Conservation (phyloP, 306 rosid genomes). For the Glycine soja region DNA sequence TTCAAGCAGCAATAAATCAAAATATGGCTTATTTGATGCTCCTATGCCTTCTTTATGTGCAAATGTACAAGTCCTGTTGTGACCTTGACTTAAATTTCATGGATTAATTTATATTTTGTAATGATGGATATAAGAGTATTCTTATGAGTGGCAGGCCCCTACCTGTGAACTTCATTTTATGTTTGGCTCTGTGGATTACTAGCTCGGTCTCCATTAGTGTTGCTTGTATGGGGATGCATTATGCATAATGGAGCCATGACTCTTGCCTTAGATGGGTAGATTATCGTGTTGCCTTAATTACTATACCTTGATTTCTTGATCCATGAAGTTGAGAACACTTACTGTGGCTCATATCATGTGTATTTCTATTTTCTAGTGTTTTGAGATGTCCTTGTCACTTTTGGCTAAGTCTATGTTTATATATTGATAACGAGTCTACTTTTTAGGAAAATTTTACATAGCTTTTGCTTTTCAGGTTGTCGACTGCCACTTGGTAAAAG, state of each 20-base stretch:
- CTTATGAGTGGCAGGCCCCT: background rate
- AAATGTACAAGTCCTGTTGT: background rate
- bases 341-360: background rate
- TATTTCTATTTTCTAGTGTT: background rate
- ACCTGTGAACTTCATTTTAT: background rate
- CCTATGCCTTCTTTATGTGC: background rate
- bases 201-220: background rate
- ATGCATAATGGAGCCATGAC: background rate
- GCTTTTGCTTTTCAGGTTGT: constrained; percentile 55
- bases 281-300: background rate
- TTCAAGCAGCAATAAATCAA: background rate
- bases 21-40: constrained; percentile 3
- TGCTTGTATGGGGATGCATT: background rate
- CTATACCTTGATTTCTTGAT: background rate
- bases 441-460: background rate
- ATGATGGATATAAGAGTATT: background rate
- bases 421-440: background rate
- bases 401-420: background rate
- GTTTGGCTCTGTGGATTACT: background rate
- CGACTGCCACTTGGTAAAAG: constrained; percentile 55
- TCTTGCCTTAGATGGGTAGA: background rate
- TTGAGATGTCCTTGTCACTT: background rate
- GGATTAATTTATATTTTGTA: background rate
- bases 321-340: background rate
- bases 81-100: background rate